Conservation (phyloP, 2,329 filamentous ascomycete genomes). For the Cladophialophora yegresii region DNA sequence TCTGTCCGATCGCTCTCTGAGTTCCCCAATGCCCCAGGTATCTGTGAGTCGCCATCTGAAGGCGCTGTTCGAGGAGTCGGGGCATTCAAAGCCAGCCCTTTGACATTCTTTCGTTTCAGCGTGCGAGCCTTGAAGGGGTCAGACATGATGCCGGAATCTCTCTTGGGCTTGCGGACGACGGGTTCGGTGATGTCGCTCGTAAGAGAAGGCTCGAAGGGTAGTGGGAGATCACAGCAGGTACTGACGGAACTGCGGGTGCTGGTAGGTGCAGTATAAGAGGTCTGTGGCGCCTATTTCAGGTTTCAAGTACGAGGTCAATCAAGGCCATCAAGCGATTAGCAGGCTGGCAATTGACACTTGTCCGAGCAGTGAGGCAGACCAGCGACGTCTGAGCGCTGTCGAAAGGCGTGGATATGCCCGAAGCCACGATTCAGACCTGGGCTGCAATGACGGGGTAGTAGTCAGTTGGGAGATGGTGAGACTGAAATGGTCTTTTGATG, state of each 20-base stretch:
- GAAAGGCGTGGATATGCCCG: constrained; percentile 7
- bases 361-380: constrained; percentile 7
- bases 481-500: constrained; percentile 11
- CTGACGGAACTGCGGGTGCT: constrained; percentile 10
- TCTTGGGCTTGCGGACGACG: not conserved
- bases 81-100: constrained; percentile 84
- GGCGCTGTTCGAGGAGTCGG: constrained; percentile 69
- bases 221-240: constrained; percentile 14
- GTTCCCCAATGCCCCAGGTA: constrained; percentile 61
- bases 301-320: constrained; percentile 19
- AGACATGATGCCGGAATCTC: constrained; percentile 49
- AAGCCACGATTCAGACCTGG: constrained; percentile 6
- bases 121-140: constrained; percentile 69
- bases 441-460: constrained; percentile 10
- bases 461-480: constrained; percentile 21
- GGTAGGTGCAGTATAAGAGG: constrained; percentile 12
- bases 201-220: constrained; percentile 7
- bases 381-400: constrained; percentile 6
- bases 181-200: not conserved
- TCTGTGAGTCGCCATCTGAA: constrained; percentile 69
- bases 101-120: constrained; percentile 99
- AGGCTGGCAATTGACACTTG: constrained; percentile 5
- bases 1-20: constrained; percentile 63
- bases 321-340: constrained; percentile 26
- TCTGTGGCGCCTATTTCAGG: constrained; percentile 26